phyloP scores from a whole-genome alignment of 306 rosid species.

The Erythrophleum fordii region DNA sequence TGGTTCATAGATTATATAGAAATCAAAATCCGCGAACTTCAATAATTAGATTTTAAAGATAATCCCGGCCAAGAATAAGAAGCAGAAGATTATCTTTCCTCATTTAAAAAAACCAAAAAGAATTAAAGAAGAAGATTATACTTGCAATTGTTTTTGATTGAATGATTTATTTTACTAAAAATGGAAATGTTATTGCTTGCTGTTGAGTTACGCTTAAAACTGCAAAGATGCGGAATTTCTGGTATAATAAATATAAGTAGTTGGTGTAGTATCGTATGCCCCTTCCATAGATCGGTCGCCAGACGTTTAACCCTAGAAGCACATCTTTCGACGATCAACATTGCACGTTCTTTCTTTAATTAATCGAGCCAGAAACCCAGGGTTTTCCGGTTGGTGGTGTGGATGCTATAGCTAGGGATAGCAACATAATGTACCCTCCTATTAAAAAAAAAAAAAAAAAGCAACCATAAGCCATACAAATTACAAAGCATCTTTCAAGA shows the following conservation, averaged over 20 bases:
- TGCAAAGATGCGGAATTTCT: background rate
- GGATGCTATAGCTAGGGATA: background rate
- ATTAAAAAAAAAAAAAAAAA: background rate
- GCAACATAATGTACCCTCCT: background rate
- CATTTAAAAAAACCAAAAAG: background rate
- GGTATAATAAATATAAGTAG: background rate
- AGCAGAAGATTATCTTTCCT: background rate
- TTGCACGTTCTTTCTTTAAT: too few species aligned
- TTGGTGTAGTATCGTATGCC: constrained; percentile 38
- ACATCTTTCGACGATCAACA: too few species aligned
- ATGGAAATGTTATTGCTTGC: constrained; percentile 37
- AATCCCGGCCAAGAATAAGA: constrained; percentile 6
- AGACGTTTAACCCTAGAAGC: too few species aligned
- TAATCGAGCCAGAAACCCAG: background rate
- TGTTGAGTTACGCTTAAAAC: background rate
- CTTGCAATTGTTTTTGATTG: background rate
- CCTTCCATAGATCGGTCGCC: background rate
- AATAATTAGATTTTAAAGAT: constrained; percentile 37
- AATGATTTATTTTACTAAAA: constrained; percentile 33
- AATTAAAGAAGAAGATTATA: background rate
- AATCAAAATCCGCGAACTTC: too few species aligned
- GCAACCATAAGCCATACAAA: background rate
- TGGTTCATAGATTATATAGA: too few species aligned
- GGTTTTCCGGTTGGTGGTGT: background rate
- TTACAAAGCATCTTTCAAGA: background rate